A percentile compares a stretch with the other conserved stretches of the same genome.
phyloP scores from a whole-genome alignment of 495 filamentous ascomycete genomes.

The Trichoderma virens region DNA sequence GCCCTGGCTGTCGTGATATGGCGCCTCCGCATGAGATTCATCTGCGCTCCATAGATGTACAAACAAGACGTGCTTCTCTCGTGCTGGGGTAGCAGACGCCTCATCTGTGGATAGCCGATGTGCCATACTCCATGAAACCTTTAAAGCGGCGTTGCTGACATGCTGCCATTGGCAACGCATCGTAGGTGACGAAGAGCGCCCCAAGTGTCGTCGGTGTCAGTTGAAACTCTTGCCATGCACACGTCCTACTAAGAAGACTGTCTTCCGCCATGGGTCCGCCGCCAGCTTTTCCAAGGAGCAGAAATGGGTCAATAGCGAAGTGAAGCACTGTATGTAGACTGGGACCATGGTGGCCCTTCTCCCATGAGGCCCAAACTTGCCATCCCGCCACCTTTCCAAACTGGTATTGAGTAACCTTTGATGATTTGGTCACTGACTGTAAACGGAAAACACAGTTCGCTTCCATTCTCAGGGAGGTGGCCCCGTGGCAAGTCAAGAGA shows the following conservation, averaged over 20 bases:
- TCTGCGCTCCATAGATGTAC: not conserved
- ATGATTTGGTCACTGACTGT: not conserved
- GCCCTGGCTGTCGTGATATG: not conserved
- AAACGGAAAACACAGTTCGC: not conserved
- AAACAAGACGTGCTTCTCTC: not conserved
- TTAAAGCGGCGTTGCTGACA: not conserved
- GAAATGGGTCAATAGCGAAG: conserved; percentile 9
- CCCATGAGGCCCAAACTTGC: not conserved
- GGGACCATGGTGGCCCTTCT: not conserved
- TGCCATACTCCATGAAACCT: too few relatives aligned
- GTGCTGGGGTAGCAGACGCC: not conserved
- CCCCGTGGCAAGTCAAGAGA: not conserved
- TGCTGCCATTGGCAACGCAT: not conserved
- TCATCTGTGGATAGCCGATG: not conserved
- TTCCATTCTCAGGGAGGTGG: not conserved
- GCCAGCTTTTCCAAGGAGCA: conserved; percentile 6
- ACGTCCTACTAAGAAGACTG: not conserved
- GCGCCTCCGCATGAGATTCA: not conserved
- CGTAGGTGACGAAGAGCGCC: conserved; percentile 7
- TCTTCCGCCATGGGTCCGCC: conserved; percentile 2
- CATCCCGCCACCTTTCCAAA: not conserved
- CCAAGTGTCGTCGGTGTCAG: not conserved
- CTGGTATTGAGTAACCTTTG: not conserved
- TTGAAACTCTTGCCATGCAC: not conserved
- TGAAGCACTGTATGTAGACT: not conserved